phyloP scores from a whole-genome alignment of 148 eudicot genomes.

The Rhododendron molle region DNA sequence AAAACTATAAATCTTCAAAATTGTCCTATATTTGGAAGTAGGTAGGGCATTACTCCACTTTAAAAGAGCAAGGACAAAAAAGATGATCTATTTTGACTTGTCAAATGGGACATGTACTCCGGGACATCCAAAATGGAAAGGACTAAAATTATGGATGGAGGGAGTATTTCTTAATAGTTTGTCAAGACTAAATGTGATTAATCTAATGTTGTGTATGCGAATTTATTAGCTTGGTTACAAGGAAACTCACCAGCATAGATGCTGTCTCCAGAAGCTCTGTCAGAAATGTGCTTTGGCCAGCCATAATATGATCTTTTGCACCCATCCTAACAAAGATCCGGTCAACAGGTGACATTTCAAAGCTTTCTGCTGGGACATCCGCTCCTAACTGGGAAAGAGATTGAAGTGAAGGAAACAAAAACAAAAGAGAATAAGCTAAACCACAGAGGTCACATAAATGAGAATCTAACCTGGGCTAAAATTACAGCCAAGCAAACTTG shows the following conservation, averaged over 20 bases:
- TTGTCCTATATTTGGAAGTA: background rate
- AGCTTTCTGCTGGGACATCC: conserved; percentile 84
- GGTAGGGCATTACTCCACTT: background rate
- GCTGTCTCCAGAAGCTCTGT: conserved; percentile 97
- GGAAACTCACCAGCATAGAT: conserved; percentile 78
- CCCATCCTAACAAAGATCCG: conserved; percentile 96
- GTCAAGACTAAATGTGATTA: background rate
- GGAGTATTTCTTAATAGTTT: background rate
- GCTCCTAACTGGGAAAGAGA: conserved; percentile 69
- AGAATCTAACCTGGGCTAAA: conserved; percentile 74
- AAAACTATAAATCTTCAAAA: too few relatives aligned
- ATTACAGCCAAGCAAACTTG: conserved; percentile 96
- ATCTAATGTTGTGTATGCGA: background rate
- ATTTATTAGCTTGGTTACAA: background rate
- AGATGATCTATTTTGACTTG: background rate
- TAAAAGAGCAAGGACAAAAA: background rate
- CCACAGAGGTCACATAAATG: background rate
- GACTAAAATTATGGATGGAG: background rate
- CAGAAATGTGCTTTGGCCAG: conserved; percentile 95
- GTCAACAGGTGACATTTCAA: conserved; percentile 82
- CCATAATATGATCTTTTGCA: conserved; percentile 98
- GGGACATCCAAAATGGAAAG: background rate
- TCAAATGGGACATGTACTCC: background rate
- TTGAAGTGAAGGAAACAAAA: conserved; percentile 17
- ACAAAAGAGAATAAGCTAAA: conserved; percentile 5